Conservation (phyloP, 2,329 filamentous ascomycete species). For the Septoria petroselini region DNA sequence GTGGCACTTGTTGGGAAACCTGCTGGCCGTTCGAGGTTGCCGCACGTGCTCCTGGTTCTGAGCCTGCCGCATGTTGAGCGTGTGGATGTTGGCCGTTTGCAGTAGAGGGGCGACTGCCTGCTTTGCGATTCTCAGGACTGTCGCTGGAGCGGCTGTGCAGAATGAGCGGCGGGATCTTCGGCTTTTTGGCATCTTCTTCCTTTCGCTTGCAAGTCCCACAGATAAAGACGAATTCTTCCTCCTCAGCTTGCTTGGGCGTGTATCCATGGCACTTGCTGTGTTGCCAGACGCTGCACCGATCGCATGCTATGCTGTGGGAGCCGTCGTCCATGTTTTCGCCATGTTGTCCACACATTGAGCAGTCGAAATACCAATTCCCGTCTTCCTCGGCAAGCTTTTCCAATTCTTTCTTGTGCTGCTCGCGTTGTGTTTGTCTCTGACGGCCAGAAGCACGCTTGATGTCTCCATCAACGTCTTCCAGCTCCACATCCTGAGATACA, state of each 20-base stretch:
- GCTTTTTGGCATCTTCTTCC: constrained; percentile 59
- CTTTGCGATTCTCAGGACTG: constrained; percentile 29
- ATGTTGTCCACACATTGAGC: constrained; percentile 78
- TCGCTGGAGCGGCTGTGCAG: constrained; percentile 43
- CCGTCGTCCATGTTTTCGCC: constrained; percentile 89
- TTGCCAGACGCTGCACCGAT: constrained; percentile 93
- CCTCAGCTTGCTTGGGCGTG: constrained; percentile 72
- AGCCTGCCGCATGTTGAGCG: constrained; percentile 21
- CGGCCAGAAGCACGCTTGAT: constrained; percentile 67
- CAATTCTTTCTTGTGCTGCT: constrained; percentile 72
- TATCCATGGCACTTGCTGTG: constrained; percentile 90
- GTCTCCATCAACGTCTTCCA: constrained; percentile 53
- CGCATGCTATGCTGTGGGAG: constrained; percentile 88
- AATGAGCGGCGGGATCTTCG: constrained; percentile 61
- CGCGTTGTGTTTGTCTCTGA: constrained; percentile 76
- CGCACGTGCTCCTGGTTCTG: too few species aligned
- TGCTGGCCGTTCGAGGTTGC: constrained; percentile 42
- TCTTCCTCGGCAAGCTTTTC: constrained; percentile 67
- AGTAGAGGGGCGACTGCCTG: constrained; percentile 21
- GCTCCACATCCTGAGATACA: constrained; percentile 44
- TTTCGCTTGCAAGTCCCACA: constrained; percentile 73
- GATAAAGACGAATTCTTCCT: constrained; percentile 81
- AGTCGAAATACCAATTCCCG: constrained; percentile 92
- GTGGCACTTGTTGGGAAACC: constrained; percentile 45
- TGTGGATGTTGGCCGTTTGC: constrained; percentile 22